Evolutionary conservation across 768 basidiomycete genomes (phyloP).

Genomic region (Mycena haematopus): DNA sequence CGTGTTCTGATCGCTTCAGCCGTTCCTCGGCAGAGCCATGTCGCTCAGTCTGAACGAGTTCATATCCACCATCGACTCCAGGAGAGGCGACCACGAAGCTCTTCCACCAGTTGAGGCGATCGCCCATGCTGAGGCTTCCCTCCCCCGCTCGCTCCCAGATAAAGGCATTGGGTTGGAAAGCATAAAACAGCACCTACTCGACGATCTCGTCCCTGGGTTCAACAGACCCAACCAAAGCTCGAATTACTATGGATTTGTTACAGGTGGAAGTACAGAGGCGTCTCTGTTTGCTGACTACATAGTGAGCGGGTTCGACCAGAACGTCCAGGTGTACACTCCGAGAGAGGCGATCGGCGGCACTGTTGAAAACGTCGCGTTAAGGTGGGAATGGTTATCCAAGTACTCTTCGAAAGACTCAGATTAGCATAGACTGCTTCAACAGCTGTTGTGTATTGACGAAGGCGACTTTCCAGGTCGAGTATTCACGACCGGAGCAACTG

Average conservation of each 20-base stretch:
- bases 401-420: not conserved
- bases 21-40: not conserved
- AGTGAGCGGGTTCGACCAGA: slow-evolving; percentile 22
- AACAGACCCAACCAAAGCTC: slow-evolving; percentile 18
- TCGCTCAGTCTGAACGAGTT: slow-evolving; percentile 24
- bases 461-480: slow-evolving; percentile 12
- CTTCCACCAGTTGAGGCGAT: slow-evolving; percentile 19
- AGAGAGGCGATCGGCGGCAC: slow-evolving; percentile 13
- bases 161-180: slow-evolving; percentile 21
- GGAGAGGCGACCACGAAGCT: not conserved
- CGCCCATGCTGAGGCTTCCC: slow-evolving; percentile 16
- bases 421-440: slow-evolving; percentile 22
- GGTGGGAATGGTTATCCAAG: not conserved
- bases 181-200: slow-evolving; percentile 20
- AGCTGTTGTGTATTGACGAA: slow-evolving; percentile 21
- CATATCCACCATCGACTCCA: slow-evolving; percentile 9
- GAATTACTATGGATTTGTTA: slow-evolving; percentile 26
- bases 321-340: slow-evolving; percentile 16
- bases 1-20: not conserved
- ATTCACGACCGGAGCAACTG: slow-evolving; percentile 26
- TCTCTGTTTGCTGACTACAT: slow-evolving; percentile 25
- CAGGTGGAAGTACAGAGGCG: slow-evolving; percentile 17
- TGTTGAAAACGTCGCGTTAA: slow-evolving; percentile 16
- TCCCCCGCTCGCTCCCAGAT: slow-evolving; percentile 19
- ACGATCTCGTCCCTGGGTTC: slow-evolving; percentile 22